phyloP scores from a whole-genome alignment of 495 filamentous ascomycete genomes.

The Neurospora sp. region DNA sequence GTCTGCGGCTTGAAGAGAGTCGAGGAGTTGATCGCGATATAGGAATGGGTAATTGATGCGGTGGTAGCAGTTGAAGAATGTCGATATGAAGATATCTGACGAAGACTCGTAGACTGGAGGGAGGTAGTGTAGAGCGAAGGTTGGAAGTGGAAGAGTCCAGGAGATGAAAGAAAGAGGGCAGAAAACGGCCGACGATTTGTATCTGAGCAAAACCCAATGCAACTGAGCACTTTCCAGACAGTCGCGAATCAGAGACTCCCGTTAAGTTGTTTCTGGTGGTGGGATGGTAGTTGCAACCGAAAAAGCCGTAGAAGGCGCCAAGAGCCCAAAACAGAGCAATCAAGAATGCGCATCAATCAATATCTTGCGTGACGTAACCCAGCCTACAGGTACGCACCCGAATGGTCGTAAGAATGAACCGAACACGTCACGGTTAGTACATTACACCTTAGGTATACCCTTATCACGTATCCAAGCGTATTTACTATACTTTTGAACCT shows the following conservation, averaged over 20 bases:
- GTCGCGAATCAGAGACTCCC: background rate
- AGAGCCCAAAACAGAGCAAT: background rate
- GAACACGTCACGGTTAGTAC: too few species aligned
- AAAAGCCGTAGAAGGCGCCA: background rate
- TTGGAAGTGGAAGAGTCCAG: background rate
- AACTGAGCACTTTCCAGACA: background rate
- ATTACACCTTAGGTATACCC: too few species aligned
- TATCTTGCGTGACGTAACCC: background rate
- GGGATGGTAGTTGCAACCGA: background rate
- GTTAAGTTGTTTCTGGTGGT: background rate
- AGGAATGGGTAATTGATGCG: background rate
- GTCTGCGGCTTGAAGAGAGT: background rate
- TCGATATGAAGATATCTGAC: background rate
- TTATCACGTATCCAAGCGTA: too few species aligned
- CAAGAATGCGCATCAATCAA: background rate
- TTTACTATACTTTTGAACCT: too few species aligned
- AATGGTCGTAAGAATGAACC: too few species aligned
- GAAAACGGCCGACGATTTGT: background rate
- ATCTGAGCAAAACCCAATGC: background rate
- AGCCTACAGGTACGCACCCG: background rate
- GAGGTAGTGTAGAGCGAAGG: background rate
- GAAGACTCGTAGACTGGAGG: background rate
- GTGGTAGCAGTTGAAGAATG: background rate
- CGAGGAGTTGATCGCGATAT: background rate
- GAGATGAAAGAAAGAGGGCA: background rate